Conservation (phyloP, 371 early-diverging fungal genomes). For the Circinella minor region DNA sequence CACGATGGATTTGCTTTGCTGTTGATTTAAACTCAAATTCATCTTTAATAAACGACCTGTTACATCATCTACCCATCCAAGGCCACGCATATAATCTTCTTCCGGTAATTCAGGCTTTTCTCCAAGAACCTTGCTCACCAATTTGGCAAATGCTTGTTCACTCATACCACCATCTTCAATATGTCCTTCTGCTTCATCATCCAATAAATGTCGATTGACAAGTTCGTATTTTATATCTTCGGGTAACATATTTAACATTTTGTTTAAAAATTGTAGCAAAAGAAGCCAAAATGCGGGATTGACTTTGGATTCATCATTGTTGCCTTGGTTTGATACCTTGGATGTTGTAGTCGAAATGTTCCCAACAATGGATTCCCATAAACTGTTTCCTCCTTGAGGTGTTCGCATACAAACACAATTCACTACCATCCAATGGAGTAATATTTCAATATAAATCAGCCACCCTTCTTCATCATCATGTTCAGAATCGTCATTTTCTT, state of each 20-base stretch:
- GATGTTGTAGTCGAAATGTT: neutral
- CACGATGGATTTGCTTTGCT: neutral
- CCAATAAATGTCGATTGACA: conserved; percentile 38
- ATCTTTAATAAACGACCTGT: conserved; percentile 35
- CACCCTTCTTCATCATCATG: conserved; percentile 23
- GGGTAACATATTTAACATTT: conserved; percentile 31
- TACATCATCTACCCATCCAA: conserved; percentile 55
- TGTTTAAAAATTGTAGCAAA: conserved; percentile 38
- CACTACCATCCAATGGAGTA: conserved; percentile 53
- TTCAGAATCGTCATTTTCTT: too few relatives aligned
- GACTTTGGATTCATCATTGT: conserved; percentile 14
- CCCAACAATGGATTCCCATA: conserved; percentile 41
- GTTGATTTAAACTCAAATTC: conserved; percentile 7
- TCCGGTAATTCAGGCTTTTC: conserved; percentile 44
- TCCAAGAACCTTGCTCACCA: conserved; percentile 25
- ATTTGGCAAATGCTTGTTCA: conserved; percentile 20
- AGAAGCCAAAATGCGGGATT: conserved; percentile 39
- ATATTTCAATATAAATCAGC: conserved; percentile 44
- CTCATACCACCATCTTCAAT: neutral
- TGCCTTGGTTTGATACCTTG: neutral
- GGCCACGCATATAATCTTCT: conserved; percentile 43
- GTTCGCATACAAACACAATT: conserved; percentile 35
- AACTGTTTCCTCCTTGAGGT: conserved; percentile 11
- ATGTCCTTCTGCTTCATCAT: conserved; percentile 15
- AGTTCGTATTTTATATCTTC: conserved; percentile 37